Conservation (phyloP, 257 asterid genomes). For the Solanum commersonii region DNA sequence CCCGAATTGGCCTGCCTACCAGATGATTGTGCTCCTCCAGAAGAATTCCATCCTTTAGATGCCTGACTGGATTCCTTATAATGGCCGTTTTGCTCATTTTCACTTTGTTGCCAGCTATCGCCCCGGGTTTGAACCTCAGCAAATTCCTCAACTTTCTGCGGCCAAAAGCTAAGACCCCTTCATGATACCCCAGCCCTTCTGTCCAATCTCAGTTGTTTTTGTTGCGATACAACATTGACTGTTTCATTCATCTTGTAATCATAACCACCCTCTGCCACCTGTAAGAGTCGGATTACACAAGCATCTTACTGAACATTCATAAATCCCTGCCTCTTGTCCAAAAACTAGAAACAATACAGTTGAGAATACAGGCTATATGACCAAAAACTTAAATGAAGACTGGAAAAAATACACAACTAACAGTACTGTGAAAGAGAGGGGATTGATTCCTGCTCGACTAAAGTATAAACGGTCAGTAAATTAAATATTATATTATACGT, state of each 20-base stretch:
- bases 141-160: conserved; percentile 90
- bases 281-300: conserved; percentile 5
- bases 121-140: conserved; percentile 38
- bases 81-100: conserved; percentile 30
- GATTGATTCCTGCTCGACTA: not conserved
- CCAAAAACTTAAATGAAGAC: not conserved
- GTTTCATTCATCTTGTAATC: conserved; percentile 82
- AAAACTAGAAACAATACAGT: not conserved
- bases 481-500: not conserved
- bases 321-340: not conserved
- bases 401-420: not conserved
- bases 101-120: conserved; percentile 57
- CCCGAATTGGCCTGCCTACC: conserved; percentile 28
- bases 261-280: conserved; percentile 86
- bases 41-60: conserved; percentile 48
- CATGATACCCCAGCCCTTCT: conserved; percentile 84
- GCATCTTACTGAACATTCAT: not conserved
- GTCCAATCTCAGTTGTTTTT: conserved; percentile 83
- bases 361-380: not conserved
- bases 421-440: not conserved
- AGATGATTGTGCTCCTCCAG: conserved; percentile 27
- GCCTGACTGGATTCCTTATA: conserved; percentile 42
- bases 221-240: conserved; percentile 65
- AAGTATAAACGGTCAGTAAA: not conserved
- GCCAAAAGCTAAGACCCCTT: conserved; percentile 89